phyloP scores from a whole-genome alignment of 1,284 basidiomycete species.

The Mycena citricolor region DNA sequence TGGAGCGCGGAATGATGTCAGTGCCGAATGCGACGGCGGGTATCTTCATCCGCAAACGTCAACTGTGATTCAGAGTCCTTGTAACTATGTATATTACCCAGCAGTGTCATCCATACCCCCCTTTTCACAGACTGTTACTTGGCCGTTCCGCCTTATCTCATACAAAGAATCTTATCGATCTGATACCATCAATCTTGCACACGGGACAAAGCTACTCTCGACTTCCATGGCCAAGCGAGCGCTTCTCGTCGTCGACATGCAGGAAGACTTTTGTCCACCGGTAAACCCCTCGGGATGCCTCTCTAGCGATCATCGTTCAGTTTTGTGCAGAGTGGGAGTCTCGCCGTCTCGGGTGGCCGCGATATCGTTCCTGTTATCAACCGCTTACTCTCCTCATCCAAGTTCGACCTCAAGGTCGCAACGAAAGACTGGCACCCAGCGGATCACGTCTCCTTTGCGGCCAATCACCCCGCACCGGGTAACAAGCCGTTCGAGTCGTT shows the following conservation, averaged over 20 bases:
- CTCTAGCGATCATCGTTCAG: conserved; percentile 2
- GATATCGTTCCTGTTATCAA: conserved; percentile 43
- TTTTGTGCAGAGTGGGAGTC: conserved; percentile 45
- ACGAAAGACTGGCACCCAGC: conserved; percentile 51
- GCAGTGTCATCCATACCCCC: too few species aligned
- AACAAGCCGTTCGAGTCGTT: conserved; percentile 34
- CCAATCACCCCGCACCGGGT: conserved; percentile 33
- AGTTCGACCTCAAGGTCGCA: conserved; percentile 43
- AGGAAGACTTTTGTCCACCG: conserved; percentile 39
- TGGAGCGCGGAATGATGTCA: conserved; percentile 16
- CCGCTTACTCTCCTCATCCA: conserved; percentile 35
- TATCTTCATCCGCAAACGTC: conserved; percentile 21
- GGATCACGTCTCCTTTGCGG: conserved; percentile 51
- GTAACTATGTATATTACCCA: too few species aligned
- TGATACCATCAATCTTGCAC: too few species aligned
- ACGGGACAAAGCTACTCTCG: too few species aligned
- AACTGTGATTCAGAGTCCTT: too few species aligned
- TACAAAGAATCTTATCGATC: too few species aligned
- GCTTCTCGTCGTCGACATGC: conserved; percentile 44
- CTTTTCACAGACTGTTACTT: too few species aligned
- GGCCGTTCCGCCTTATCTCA: too few species aligned
- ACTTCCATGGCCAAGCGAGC: too few species aligned
- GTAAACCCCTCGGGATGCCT: conserved; percentile 8
- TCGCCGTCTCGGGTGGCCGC: conserved; percentile 45
- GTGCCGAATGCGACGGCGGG: conserved; percentile 14